Percentiles rank a stretch among this genome's conserved stretches.
Evolutionary conservation across 2,329 filamentous ascomycete species (phyloP).

Genomic region (Beauveria sp.): DNA sequence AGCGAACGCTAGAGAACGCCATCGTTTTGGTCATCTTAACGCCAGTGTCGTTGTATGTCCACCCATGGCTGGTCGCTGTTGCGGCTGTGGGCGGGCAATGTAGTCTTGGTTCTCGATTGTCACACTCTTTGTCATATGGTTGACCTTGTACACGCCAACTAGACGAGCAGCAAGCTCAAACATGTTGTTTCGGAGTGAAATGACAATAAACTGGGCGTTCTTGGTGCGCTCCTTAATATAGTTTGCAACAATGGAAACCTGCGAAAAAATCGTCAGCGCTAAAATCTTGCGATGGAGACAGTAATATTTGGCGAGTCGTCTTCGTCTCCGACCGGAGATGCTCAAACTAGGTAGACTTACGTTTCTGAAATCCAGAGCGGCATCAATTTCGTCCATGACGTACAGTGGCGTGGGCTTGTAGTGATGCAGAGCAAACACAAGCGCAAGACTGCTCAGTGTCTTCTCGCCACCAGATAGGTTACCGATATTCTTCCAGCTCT

Average conservation of each 20-base stretch:
- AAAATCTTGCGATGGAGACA: background rate
- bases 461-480: slow-evolving; percentile 96
- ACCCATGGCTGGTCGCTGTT: slow-evolving; percentile 21
- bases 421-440: slow-evolving; percentile 97
- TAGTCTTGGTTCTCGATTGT: slow-evolving; percentile 82
- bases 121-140: slow-evolving; percentile 94
- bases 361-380: slow-evolving; percentile 94
- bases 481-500: slow-evolving; percentile 99
- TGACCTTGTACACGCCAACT: slow-evolving; percentile 98
- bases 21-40: slow-evolving; percentile 22
- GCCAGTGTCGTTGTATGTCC: slow-evolving; percentile 28
- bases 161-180: slow-evolving; percentile 94
- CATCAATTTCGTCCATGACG: slow-evolving; percentile 99
- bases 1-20: background rate
- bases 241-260: slow-evolving; percentile 95
- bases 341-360: slow-evolving; percentile 49
- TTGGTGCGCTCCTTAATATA: slow-evolving; percentile 99
- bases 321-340: background rate
- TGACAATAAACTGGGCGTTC: slow-evolving; percentile 98
- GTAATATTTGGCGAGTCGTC: slow-evolving; percentile 5
- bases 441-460: slow-evolving; percentile 82
- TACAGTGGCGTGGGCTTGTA: slow-evolving; percentile 97
- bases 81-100: slow-evolving; percentile 38
- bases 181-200: slow-evolving; percentile 98
- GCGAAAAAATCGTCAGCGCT: slow-evolving; percentile 2